phyloP scores from a whole-genome alignment of 1,284 basidiomycete species.

The Leccinum angustisporum region DNA sequence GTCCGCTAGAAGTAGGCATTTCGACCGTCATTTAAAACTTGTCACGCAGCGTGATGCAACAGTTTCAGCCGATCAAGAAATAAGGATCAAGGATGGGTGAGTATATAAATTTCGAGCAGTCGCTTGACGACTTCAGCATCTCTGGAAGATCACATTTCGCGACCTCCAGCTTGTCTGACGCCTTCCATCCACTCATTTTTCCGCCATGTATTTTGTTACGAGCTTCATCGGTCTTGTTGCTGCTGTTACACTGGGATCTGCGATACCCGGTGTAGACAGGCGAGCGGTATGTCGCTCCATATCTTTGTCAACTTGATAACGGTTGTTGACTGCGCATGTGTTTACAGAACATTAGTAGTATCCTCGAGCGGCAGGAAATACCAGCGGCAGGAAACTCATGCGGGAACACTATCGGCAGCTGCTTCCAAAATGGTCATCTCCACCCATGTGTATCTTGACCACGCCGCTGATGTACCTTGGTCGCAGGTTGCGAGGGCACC shows the following conservation, averaged over 20 bases:
- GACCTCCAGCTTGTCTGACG: not conserved
- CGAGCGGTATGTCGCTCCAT: conserved; percentile 4
- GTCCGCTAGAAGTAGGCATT: not conserved
- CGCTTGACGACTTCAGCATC: not conserved
- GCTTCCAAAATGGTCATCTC: conserved; percentile 2
- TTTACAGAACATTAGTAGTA: not conserved
- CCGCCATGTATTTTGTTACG: conserved; percentile 2
- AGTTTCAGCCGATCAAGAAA: not conserved
- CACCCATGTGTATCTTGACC: not conserved
- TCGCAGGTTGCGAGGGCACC: not conserved
- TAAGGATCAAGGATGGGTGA: not conserved
- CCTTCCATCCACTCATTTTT: not conserved
- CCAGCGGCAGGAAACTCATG: conserved; percentile 1
- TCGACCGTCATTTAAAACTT: not conserved
- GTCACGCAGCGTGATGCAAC: not conserved
- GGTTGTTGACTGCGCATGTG: not conserved
- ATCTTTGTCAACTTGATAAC: not conserved
- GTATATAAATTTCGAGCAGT: not conserved
- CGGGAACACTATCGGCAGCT: not conserved
- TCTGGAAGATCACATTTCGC: not conserved
- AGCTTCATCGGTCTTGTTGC: not conserved
- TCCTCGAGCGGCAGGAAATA: not conserved
- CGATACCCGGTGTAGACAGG: not conserved
- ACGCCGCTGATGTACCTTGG: not conserved
- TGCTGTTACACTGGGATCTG: not conserved